Evolutionary conservation across 306 rosid species (phyloP).

Genomic region (Trichosanthes truncata): DNA sequence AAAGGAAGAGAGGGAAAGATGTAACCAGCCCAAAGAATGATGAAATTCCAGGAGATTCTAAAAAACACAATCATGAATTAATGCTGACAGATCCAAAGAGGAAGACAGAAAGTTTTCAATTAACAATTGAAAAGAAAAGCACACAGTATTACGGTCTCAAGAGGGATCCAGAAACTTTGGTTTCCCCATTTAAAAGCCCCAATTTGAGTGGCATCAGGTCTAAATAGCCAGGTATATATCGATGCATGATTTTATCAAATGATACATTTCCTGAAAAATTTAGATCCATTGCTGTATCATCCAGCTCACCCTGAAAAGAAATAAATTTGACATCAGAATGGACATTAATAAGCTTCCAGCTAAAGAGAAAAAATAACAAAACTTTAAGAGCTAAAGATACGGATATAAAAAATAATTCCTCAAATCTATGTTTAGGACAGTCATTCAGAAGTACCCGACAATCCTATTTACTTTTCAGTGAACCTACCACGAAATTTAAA

Average conservation of each 20-base stretch:
- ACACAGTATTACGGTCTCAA: constrained; percentile 66
- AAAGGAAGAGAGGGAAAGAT: constrained; percentile 10
- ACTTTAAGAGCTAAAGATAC: not conserved
- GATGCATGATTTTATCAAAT: constrained; percentile 61
- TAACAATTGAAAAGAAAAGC: constrained; percentile 6
- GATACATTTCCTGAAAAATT: constrained; percentile 79
- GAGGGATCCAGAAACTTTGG: constrained; percentile 76
- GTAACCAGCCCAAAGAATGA: constrained; percentile 13
- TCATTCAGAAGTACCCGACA: not conserved
- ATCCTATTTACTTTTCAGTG: not conserved
- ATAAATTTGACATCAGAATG: constrained; percentile 13
- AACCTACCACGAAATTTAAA: not conserved
- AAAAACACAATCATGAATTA: not conserved
- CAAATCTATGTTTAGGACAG: not conserved
- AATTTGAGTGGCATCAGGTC: constrained; percentile 52
- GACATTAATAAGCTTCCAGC: not conserved
- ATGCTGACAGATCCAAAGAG: constrained; percentile 16
- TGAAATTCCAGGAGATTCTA: constrained; percentile 4
- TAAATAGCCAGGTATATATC: constrained; percentile 59
- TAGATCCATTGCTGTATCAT: constrained; percentile 75
- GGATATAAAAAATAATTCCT: not conserved
- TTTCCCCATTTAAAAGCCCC: constrained; percentile 70
- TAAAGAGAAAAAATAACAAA: not conserved
- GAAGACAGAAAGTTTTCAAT: not conserved
- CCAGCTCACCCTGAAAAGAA: constrained; percentile 66